Evolutionary conservation across 805 yeast species (phyloP), one percentile per base, ranked within the genome.

Genomic region (Grigorovia yakushimaensis): DNA sequence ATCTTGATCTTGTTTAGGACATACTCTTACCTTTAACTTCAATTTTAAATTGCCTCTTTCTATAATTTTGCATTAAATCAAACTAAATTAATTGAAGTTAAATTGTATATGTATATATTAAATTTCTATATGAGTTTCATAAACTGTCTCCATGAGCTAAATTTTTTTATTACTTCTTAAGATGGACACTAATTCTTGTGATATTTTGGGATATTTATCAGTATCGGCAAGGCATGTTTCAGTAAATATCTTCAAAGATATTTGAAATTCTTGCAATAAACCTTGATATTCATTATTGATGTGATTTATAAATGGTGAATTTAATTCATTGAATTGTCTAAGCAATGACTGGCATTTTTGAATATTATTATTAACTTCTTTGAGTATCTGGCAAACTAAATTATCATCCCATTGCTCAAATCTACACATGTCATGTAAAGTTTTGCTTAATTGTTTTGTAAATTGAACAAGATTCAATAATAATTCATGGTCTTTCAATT

Each of bases 261-360:
- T 49, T 43, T 59, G 65, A 27, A 59, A 61, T 18, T 57, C 59
- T 39, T 56, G 61, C 15, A 61, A 46, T n/a, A 62, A 48, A 11
- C 62, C 59, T 33, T 60, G 64, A 45, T 58, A 59, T 41, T 60
- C 66, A 41, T 61, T 60, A 30, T 60, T 54, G 24, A 60, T 36
- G 41, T 60, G 60, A 39, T 52, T 56, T 18, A 61, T 47, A 39
- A 56, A 53, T 15, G 66, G 62, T 2, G 67, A 62, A 15, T 54
- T 54, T 20, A 57, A 38, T 1, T 50, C 44, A 13, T 51, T 50
- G 10, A 59, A 39, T 3, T 52, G 43, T 3, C 41, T 42, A 13
- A 60, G 43, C 15, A 52, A 39, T 15, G 38, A 30, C 30, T 51
- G 49, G 36, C 54, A 54, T 15, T 39, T 43, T 1, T 21, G 39